phyloP scores from a whole-genome alignment of 2,329 filamentous ascomycete genomes.

The Pseudogymnoascus sp. region DNA sequence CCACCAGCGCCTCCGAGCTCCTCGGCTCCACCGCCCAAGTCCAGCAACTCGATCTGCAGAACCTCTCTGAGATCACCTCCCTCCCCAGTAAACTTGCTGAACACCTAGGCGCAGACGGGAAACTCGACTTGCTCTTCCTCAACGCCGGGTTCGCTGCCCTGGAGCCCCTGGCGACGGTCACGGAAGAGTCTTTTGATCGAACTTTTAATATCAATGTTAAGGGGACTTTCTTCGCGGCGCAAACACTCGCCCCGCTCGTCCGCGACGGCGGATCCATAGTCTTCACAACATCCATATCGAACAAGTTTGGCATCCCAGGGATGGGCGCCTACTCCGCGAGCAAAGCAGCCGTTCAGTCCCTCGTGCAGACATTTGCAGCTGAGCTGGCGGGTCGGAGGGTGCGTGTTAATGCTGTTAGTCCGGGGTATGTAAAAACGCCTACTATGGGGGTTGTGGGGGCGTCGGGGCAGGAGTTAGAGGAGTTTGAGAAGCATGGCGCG shows the following conservation, averaged over 20 bases:
- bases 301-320: neutral
- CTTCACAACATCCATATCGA: neutral
- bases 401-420: neutral
- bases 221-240: neutral
- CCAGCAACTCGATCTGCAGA: neutral
- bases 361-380: neutral
- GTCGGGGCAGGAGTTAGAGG: neutral
- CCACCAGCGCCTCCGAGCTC: neutral
- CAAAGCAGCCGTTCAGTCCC: neutral
- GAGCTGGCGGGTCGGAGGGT: neutral
- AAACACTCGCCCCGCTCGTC: neutral
- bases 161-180: neutral
- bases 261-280: neutral
- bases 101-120: neutral
- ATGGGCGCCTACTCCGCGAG: neutral
- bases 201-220: neutral
- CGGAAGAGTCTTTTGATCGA: neutral
- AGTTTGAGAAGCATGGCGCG: neutral
- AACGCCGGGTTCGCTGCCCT: neutral
- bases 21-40: neutral
- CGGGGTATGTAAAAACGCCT: neutral
- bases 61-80: neutral
- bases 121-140: neutral
- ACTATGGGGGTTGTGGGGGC: neutral
- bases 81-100: neutral